Base-by-base conservation (phyloP, 2,329 filamentous ascomycete species). In the Chaetomium globosum region DNA sequence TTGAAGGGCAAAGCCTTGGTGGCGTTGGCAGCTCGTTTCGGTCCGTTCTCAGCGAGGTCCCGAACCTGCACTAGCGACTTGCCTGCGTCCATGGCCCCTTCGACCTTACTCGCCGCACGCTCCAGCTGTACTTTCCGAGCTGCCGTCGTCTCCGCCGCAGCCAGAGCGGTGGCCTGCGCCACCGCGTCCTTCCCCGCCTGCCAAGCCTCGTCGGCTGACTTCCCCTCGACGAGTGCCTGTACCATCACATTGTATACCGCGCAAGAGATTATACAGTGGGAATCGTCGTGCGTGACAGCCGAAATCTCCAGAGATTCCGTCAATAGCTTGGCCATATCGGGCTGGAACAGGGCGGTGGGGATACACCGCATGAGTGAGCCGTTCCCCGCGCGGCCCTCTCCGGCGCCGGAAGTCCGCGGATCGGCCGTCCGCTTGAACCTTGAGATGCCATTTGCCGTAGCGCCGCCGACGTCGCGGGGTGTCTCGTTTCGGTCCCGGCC, bases 341-440 rank as follows among this genome's bases (percentile, higher is more conserved):
- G 23, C 33, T 75, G 73, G 59, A 82, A 81, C 16, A 82, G 68
- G 0, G 73, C 80, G 0, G 80, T 82, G 0, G 81, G 77, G 1
- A 82, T 73, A 66, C 81, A 82, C 3, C 81, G 75, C 81, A 82
- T 82, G 66, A 83, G 68, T 43, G 77, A 80, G 4, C 81, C 80
- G 61, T 83, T 82, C 16, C 81, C 81, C 0, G 78, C 77, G 7
- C 68, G 69, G 3, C 76, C 79, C 2, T 67, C 55, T 0, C 80
- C 81, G 0, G 78, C 78, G 4, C 80, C 80, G 0, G 74, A 73
- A 0, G 54, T 71, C 2, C 69, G 70, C 4, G 74, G 74, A 59
- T 81, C 74, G 3, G 67, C 48, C 0, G 70, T 69, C 6, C 51
- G 7, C 52, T 68, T 48, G 63, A 77, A 81, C 1, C 46, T 69